Percentiles rank a stretch among this genome's conserved stretches.
phyloP scores from a whole-genome alignment of 371 early-diverging fungal genomes.

The Lichtheimia corymbifera region DNA sequence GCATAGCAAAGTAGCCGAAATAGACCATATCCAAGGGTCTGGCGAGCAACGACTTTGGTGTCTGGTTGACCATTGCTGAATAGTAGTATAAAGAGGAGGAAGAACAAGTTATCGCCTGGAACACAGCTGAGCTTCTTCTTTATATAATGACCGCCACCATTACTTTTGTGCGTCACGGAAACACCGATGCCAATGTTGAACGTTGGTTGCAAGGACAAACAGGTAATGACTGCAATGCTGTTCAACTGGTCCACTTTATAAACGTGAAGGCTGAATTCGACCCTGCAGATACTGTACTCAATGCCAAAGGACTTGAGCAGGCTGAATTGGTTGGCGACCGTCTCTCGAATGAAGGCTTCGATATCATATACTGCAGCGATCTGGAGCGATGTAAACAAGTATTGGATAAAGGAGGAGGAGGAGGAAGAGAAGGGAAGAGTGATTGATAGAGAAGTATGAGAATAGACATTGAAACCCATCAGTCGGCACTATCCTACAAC shows the following conservation, averaged over 20 bases:
- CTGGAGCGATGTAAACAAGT: constrained; percentile 43
- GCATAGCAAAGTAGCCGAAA: constrained; percentile 59
- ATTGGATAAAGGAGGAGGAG: not conserved
- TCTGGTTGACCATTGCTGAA: not conserved
- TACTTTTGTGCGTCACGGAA: constrained; percentile 47
- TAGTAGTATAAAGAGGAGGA: not conserved
- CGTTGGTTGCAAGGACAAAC: constrained; percentile 45
- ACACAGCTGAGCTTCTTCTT: not conserved
- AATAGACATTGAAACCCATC: constrained; percentile 33
- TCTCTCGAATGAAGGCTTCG: constrained; percentile 20
- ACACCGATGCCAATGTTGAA: constrained; percentile 47
- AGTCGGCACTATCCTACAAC: constrained; percentile 17
- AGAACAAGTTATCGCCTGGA: not conserved
- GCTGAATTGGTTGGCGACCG: constrained; percentile 35
- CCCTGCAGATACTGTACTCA: constrained; percentile 35
- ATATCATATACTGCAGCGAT: constrained; percentile 39
- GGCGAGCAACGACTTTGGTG: constrained; percentile 13
- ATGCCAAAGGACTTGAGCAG: constrained; percentile 31
- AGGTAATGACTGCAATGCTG: constrained; percentile 19
- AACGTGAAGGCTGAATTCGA: not conserved
- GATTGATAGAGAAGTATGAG: not conserved
- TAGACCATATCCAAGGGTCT: constrained; percentile 54
- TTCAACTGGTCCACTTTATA: not conserved
- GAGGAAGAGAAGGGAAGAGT: not conserved
- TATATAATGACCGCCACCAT: constrained; percentile 15